Base-by-base conservation (phyloP, 2,329 filamentous ascomycete genomes). In the Acrodontium crateriforme region DNA sequence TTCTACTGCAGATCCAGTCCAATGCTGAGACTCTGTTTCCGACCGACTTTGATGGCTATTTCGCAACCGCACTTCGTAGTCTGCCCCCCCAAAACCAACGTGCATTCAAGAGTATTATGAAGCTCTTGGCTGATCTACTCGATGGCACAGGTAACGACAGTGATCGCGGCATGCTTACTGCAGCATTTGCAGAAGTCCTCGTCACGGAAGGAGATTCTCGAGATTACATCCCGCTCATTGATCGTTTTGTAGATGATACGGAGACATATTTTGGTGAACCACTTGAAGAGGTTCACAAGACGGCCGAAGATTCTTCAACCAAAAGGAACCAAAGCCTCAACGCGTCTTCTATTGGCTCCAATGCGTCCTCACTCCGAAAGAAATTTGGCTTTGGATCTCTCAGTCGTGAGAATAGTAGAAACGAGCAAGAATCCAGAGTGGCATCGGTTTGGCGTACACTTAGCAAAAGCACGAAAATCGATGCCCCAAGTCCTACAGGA, bases 81-180 rank as follows among this genome's bases (percentile, higher is more conserved):
- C 60, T 73, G 41, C 56, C 62, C 5, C 67, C 67, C 12, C 69
- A 73, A 33, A 74, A 73, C 34, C 67, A 70, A 38, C 71, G 85
- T 35, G 84, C 85, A 1, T 81, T 94, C 39, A 78, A 78, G 19
- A 73, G 78, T 1, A 69, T 93, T 27, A 76, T 94, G 47, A 87
- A 83, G 45, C 65, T 95, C 17, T 64, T 95, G 14, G 80, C 82
- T 1, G 83, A 93, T 47, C 62, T 95, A 16, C 68, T 94, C 5
- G 84, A 92, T 39, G 84, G 82, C 3, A 93, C 84, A 40, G 77
- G 77, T 27, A 93, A 92, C 44, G 87, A 94, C 47, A 79, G 83
- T 17, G 87, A 94, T 49, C 71, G 85, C 25, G 87, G 87, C 26
- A 80, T 82, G 13, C 58, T 95, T 42, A 94, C 84, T 1, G 72